Evolutionary conservation across 176 grass and related monocot species (phyloP).

Genomic region (Bromus sterilis): DNA sequence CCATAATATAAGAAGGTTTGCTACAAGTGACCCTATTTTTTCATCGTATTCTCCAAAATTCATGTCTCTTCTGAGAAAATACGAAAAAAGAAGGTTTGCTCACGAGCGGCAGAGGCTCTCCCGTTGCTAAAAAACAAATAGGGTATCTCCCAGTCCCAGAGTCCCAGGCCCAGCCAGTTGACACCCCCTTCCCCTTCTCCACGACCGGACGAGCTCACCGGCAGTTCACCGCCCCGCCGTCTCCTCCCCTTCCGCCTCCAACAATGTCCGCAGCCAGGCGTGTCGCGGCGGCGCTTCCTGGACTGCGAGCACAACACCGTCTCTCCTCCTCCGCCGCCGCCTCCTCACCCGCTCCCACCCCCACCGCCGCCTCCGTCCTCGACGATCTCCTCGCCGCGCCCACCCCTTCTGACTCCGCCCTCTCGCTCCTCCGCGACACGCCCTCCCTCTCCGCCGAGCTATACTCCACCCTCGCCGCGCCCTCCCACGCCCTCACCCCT

Average conservation of each 20-base stretch:
- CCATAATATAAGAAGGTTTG: too few species aligned
- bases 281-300: neutral
- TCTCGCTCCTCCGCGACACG: constrained; percentile 6
- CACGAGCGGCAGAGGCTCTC: too few species aligned
- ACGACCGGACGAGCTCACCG: neutral
- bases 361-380: constrained; percentile 17
- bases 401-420: neutral
- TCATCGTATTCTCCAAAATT: too few species aligned
- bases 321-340: neutral
- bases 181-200: neutral
- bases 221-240: neutral
- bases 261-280: constrained; percentile 18
- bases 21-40: too few species aligned
- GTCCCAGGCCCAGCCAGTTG: too few species aligned
- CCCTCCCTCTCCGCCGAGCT: constrained; percentile 19
- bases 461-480: constrained; percentile 27
- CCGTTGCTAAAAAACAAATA: too few species aligned
- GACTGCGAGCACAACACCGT: neutral
- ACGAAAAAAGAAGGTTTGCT: too few species aligned
- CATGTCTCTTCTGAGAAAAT: too few species aligned
- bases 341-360: neutral
- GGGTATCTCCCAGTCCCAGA: too few species aligned
- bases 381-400: constrained; percentile 2
- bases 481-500: neutral
- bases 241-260: neutral